Evolutionary conservation across 176 grass and related monocot genomes (phyloP), one percentile per base, ranked within the genome.

Genomic region (Phoenix dactylifera): DNA sequence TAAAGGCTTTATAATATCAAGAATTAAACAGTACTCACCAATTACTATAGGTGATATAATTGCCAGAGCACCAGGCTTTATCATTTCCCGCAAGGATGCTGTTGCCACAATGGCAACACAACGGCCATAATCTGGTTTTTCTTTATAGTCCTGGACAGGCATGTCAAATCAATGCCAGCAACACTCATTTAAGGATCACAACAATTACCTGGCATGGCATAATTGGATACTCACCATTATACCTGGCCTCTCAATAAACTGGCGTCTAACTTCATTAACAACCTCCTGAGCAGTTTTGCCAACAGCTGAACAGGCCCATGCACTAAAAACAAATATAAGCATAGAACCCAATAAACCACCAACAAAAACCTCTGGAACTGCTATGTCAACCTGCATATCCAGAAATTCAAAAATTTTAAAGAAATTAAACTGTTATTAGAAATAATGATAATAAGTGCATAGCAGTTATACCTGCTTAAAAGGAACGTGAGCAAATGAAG

Each of bases 261-360:
- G 93, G 71, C 93, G 88, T 83, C 93, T 68, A 70, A 98, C 93
- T 86, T 98, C 93, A 26, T 88, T 92, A 72, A 98, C 93, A 79
- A 98, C 93, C 74, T 98, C 93, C 64, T 98, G 93, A 65, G 93
- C 93, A 80, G 93, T 98, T 92, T 51, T 92, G 3, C 93, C 93
- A 74, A 98, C 93, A 77, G 93, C 93, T 26, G 93, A 80, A 76
- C 93, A 98, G 85, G 93, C 87, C 93, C 93, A 98, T 53, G 79
- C 93, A 83, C 93, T 98, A 74, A 98, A 98, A 63, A 98, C 18
- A 77, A 88, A 98, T 83, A 98, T 98, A 92, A 98, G 93, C 93
- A 92, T 98, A 1, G 93, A 83, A 24, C 93, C 93, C 76, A 89
- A 84, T 22, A 98, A 89, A 65, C 93, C 93, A 57, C 93, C 93